These are phyloP conservation scores for Phytopythium ostracodes DNA, from an alignment of 352 stramenopile species.

Conservation along the genomic window DNA sequence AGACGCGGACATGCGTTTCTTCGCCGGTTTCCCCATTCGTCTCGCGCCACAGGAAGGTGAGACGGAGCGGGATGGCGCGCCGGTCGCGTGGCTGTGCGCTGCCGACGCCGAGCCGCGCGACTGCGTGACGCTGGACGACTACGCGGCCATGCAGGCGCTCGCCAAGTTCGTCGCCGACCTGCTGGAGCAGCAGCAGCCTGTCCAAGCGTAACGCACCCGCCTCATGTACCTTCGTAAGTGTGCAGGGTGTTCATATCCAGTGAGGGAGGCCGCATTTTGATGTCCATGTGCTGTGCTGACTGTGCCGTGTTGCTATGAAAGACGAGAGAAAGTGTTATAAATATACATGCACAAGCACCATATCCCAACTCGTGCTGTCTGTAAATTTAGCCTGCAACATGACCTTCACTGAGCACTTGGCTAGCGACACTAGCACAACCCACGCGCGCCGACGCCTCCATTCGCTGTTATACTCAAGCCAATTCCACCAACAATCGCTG, in stretches of 20 bases:
- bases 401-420: background rate
- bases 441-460: background rate
- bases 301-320: background rate
- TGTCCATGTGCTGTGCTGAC: background rate
- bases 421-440: background rate
- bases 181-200: slow-evolving; percentile 24
- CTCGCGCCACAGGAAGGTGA: background rate
- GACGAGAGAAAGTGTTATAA: background rate
- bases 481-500: too few species aligned
- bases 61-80: slow-evolving; percentile 10
- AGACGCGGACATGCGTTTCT: slow-evolving; percentile 41
- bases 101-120: slow-evolving; percentile 25
- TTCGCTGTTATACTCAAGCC: too few species aligned
- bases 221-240: background rate
- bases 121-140: slow-evolving; percentile 34
- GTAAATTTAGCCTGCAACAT: background rate
- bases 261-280: background rate
- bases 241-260: background rate
- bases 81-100: slow-evolving; percentile 39
- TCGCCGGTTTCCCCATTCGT: slow-evolving; percentile 48
- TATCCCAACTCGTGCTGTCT: too few species aligned
- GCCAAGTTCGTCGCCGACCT: slow-evolving; percentile 55
- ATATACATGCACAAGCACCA: background rate
- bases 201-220: background rate
- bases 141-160: slow-evolving; percentile 38